Evolutionary conservation across 371 early-diverging fungal genomes (phyloP), one percentile per base, ranked within the genome.

Genomic region (Syncephalis plumigaleata): DNA sequence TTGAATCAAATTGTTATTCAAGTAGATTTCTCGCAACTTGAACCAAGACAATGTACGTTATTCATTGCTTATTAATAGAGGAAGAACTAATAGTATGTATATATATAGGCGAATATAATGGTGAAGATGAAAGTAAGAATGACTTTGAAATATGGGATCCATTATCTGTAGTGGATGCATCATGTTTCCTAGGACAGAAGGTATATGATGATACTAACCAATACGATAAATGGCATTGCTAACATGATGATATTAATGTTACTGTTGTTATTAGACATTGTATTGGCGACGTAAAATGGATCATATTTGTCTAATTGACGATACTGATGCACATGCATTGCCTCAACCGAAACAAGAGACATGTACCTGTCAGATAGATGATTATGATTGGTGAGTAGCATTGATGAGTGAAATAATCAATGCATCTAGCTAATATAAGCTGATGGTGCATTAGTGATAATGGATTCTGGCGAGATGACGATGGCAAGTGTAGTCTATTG

Each of bases 61-160:
- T 16, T 38, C n/a, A 25, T 22, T 18, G 4, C 15, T 45, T 16
- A 3, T 18, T 20, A 8, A 13, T 26, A 13, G 3, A 18, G 8
- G 16, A 23, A 25, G 25, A 9, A 27, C 15, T 50, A 31, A 21
- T 24, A 2, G 47, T 18, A 15, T 48, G 23, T 48, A 46, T 36
- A 17, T 13, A 22, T 20, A 55, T 31, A 86, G 87, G 56, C 0
- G 45, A 72, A 25, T 66, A 78, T 50, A 60, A 64, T 42, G n/a
- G n/a, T n/a, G 27, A 55, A 23, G 63, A 81, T 51, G 55, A 60
- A 11, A 63, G 65, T 2, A 70, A 69, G 58, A 77, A 68, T 53
- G 86, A 84, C 55, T 84, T 79, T 66, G 87, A 86, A 51, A 63
- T 66, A 37, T 86, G 86, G 86, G 61, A 72, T 24, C 77, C 84